These are phyloP conservation scores for Xylariales sp. DNA, from an alignment of 2,329 filamentous ascomycete genomes.

Conservation along the genomic window DNA sequence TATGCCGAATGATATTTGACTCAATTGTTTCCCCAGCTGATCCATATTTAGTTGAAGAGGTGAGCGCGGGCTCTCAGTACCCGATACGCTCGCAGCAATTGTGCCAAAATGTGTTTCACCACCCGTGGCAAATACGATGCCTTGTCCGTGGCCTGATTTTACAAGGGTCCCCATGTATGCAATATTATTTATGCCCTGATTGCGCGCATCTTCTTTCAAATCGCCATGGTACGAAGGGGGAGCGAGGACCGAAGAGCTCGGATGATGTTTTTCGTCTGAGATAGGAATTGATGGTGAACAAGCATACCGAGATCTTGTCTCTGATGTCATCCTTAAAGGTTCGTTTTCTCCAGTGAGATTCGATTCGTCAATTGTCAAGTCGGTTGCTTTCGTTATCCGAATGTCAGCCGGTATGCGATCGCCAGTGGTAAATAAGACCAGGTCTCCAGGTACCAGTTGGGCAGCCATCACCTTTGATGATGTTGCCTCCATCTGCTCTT, in stretches of 20 bases:
- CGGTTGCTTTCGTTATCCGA: conserved; percentile 88
- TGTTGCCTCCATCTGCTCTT: conserved; percentile 74
- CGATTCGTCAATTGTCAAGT: conserved; percentile 94
- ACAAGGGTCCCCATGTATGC: conserved; percentile 98
- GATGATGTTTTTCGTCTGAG: conserved; percentile 51
- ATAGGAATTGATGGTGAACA: conserved; percentile 44
- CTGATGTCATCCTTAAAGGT: conserved; percentile 81
- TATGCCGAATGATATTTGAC: conserved; percentile 94
- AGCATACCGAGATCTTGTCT: conserved; percentile 59
- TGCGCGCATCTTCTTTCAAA: conserved; percentile 72
- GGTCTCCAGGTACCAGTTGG: conserved; percentile 89
- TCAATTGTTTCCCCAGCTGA: conserved; percentile 92
- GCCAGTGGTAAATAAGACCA: conserved; percentile 94
- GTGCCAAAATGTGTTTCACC: conserved; percentile 94
- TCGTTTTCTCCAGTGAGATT: conserved; percentile 98
- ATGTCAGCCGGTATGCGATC: conserved; percentile 97
- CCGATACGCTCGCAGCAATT: conserved; percentile 92
- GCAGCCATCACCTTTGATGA: conserved; percentile 88
- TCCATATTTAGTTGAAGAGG: conserved; percentile 98
- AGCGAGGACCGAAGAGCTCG: conserved; percentile 58
- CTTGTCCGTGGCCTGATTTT: conserved; percentile 93
- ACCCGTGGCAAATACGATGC: conserved; percentile 96
- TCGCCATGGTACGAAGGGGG: conserved; percentile 67
- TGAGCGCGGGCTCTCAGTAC: conserved; percentile 94
- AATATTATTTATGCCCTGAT: conserved; percentile 86